Percentiles rank a stretch among this genome's conserved stretches.
Conservation (phyloP, 2,329 filamentous ascomycete genomes). For the Aspergillus tubingensis region DNA sequence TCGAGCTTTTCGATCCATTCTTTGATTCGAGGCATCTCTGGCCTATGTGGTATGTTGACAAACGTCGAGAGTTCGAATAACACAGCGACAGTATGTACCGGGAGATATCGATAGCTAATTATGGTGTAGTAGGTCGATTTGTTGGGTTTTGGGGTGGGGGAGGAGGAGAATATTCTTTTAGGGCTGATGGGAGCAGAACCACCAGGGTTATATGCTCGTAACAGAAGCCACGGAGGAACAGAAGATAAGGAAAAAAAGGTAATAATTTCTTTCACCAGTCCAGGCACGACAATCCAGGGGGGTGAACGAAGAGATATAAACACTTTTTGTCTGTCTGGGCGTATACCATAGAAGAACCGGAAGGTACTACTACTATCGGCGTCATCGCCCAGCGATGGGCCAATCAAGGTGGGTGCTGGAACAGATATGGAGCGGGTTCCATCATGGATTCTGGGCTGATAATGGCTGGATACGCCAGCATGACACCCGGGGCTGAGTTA, state of each 20-base stretch:
- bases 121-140: not conserved
- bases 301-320: not conserved
- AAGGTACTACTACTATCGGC: constrained; percentile 3
- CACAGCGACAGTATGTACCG: not conserved
- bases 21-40: constrained; percentile 31
- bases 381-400: constrained; percentile 1
- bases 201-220: not conserved
- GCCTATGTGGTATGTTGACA: not conserved
- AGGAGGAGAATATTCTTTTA: not conserved
- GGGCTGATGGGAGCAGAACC: not conserved
- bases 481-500: not conserved
- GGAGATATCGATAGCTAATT: not conserved
- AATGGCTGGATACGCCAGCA: constrained; percentile 1
- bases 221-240: not conserved
- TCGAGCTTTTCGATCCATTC: constrained; percentile 60
- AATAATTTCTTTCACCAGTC: not conserved
- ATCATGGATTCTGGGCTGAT: constrained; percentile 3
- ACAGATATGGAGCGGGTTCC: not conserved
- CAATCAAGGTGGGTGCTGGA: not conserved
- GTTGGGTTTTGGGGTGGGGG: not conserved
- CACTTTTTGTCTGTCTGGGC: not conserved
- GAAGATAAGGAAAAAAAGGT: not conserved
- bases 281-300: not conserved
- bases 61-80: not conserved
- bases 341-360: not conserved